Evolutionary conservation across 148 eudicot species (phyloP).

Genomic region (Amaranthus palmeri): DNA sequence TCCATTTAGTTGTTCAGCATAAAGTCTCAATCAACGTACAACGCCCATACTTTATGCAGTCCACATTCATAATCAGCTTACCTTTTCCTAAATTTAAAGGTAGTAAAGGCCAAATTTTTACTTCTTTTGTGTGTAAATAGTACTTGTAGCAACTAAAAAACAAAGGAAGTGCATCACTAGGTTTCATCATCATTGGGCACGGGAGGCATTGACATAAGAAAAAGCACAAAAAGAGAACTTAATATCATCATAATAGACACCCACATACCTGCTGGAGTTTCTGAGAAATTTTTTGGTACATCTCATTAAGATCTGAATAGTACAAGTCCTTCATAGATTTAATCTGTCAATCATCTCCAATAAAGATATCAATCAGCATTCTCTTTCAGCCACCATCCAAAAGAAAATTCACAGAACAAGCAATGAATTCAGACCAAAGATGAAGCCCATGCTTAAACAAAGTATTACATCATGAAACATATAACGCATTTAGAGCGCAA

Average conservation of each 20-base stretch:
- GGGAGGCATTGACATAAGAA: neutral
- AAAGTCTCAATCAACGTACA: too few relatives aligned
- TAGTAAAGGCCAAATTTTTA: too few relatives aligned
- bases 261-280: constrained; percentile 67
- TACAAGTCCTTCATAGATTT: constrained; percentile 72
- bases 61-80: too few relatives aligned
- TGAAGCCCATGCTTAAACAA: neutral
- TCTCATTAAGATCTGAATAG: constrained; percentile 56
- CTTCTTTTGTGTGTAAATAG: too few relatives aligned
- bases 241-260: neutral
- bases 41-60: too few relatives aligned
- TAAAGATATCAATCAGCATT: constrained; percentile 17
- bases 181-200: neutral
- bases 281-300: constrained; percentile 62
- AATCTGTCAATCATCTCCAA: constrained; percentile 47
- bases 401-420: neutral
- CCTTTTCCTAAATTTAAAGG: too few relatives aligned
- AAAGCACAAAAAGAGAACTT: neutral
- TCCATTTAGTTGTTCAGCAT: too few relatives aligned
- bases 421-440: constrained; percentile 1
- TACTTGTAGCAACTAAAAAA: too few relatives aligned
- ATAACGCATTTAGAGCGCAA: neutral
- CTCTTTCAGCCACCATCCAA: constrained; percentile 14
- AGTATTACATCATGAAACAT: neutral
- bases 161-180: too few relatives aligned